Evolutionary conservation across 129 eudicot species (phyloP), one percentile per base, ranked within the genome.

Genomic region (Dittrichia graveolens): DNA sequence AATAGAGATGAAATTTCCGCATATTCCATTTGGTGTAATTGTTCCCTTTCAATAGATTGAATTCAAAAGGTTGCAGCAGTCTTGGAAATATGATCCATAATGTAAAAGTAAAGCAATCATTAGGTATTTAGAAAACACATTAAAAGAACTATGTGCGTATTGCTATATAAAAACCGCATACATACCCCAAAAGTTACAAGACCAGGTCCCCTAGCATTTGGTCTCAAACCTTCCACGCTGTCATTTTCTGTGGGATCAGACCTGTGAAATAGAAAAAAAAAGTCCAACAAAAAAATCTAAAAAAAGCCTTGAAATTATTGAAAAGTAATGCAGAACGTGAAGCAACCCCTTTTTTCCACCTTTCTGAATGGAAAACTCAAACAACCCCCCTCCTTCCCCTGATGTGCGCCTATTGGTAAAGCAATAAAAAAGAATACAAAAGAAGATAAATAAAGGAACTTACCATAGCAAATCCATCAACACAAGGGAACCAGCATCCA

Each of bases 161-260:
- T 38, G 65, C 81, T 59, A 16, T 54, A 70, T 9, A 43, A 34
- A 61, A 11, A 63, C 59, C 9, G 45, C 52, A 55, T 12, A 54
- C 87, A 66, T 90, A 94, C 99, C 99, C 99, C 99, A 73, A 94
- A 94, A 66, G 93, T 88, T 10, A 94, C 97, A 10, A 94, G 89
- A 38, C 99, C 96, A 67, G 96, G 96, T 61, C 99, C 97, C 86
- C 96, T 81, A 44, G 99, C 97, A 70, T 94, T 94, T 70, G 97
- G 99, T 81, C 99, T 88, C 74, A 94, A 67, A 53, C 99, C 99
- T 75, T 90, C 99, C 34, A 94, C 84, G 7, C 99, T 94, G 76
- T 94, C 99, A 84, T 94, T 94, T 81, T 90, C 97, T 18, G 99
- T 94, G 54, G 99, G 99, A 74, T 94, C 99, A 64, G 99, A 94